Evolutionary conservation across 345 rosid species (phyloP).

Genomic region (Brassica rapa): DNA sequence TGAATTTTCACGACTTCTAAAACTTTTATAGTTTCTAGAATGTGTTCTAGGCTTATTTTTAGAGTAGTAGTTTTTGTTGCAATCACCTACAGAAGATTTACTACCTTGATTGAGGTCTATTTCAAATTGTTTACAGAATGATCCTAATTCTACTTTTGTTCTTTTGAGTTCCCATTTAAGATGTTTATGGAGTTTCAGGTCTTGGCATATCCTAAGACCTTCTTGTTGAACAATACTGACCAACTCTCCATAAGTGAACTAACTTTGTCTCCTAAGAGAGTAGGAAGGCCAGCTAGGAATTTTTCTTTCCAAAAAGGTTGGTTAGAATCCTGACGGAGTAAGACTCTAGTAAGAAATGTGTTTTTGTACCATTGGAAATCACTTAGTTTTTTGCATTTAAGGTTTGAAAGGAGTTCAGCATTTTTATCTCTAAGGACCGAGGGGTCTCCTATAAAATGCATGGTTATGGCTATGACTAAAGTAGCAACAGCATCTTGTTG

Average conservation of each 20-base stretch:
- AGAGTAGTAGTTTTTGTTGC: neutral
- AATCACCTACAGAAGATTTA: neutral
- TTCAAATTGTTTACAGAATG: neutral
- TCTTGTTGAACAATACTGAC: neutral
- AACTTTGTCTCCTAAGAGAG: neutral
- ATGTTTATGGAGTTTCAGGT: neutral
- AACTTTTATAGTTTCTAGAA: neutral
- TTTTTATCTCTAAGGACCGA: neutral
- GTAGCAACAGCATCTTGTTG: neutral
- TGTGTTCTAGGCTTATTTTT: neutral
- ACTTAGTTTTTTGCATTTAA: no score
- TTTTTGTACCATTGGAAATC: neutral
- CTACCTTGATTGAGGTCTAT: neutral
- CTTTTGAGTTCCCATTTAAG: neutral
- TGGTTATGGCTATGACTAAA: neutral
- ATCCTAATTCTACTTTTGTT: neutral
- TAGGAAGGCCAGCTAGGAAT: neutral
- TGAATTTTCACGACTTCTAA: neutral
- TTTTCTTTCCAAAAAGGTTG: neutral
- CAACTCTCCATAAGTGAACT: neutral
- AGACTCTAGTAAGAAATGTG: neutral
- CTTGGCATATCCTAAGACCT: neutral
- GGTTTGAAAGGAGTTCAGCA: neutral
- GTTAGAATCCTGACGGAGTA: neutral
- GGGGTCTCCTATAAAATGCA: neutral